Evolutionary conservation across 768 basidiomycete species (phyloP).

Genomic region (Gloeopeniophorella convolvens): DNA sequence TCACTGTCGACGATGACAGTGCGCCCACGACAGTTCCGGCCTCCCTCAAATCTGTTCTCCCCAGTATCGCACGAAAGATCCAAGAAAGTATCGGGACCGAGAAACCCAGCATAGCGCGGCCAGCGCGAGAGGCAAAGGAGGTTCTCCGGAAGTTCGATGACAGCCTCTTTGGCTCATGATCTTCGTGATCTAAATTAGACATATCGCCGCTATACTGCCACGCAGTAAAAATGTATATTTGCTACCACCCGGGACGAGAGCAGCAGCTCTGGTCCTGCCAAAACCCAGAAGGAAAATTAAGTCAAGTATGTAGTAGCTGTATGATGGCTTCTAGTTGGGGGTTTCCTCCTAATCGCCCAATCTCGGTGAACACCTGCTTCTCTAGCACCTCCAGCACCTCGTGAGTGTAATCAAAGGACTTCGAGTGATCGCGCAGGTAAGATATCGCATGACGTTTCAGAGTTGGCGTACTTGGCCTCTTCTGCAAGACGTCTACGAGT

Average conservation of each 20-base stretch:
- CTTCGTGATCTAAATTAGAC: too few relatives aligned
- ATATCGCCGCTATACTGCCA: too few relatives aligned
- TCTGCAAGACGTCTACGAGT: slow-evolving; percentile 77
- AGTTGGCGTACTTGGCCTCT: slow-evolving; percentile 74
- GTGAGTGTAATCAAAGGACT: slow-evolving; percentile 84
- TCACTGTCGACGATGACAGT: slow-evolving; percentile 39
- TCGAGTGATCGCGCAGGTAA: slow-evolving; percentile 69
- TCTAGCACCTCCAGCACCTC: slow-evolving; percentile 62
- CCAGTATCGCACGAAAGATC: slow-evolving; percentile 65
- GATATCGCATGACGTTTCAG: slow-evolving; percentile 75
- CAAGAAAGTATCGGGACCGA: slow-evolving; percentile 64
- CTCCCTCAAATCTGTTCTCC: slow-evolving; percentile 58
- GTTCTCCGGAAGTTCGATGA: slow-evolving; percentile 33
- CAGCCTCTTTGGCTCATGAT: slow-evolving; percentile 15
- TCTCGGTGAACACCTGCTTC: slow-evolving; percentile 59
- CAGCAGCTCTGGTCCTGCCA: neutral
- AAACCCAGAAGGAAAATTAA: neutral
- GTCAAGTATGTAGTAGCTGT: slow-evolving; percentile 34
- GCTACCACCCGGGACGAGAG: neutral
- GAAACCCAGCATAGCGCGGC: slow-evolving; percentile 64
- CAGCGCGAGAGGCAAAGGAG: slow-evolving; percentile 79
- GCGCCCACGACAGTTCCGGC: slow-evolving; percentile 31
- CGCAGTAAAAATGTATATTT: neutral
- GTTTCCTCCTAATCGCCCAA: slow-evolving; percentile 75
- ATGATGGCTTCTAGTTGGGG: slow-evolving; percentile 49